Base-by-base conservation (phyloP, 257 asterid genomes). In the Vinca minor region DNA sequence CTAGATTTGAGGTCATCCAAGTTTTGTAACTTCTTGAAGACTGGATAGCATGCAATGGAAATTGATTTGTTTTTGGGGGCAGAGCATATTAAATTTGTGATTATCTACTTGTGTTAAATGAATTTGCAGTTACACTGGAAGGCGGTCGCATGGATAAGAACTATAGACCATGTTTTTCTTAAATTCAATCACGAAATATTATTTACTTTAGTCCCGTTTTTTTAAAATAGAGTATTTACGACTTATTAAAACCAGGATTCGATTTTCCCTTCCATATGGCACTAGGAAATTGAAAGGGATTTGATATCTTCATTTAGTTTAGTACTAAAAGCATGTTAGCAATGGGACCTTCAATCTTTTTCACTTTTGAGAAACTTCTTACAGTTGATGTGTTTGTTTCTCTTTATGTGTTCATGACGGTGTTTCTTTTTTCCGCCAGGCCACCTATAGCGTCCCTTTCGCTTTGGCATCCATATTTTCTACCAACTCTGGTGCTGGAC, bases 391-490 rank as follows among this genome's bases (percentile, higher is more conserved):
- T 23, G 44, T 62, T 26, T 62, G 23, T 39, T 26, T 39, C 26
- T 12, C 17, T 12, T 18, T 17, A 31, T 32, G 7, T 54, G n/a
- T n/a, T n/a, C n/a, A n/a, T n/a, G 50, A 36, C 5, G 4, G n/a
- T 62, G 29, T 65, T 39, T 7, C 26, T 58, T 21, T 47, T 75
- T n/a, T n/a, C n/a, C n/a, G 62, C 63, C 72, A 91, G 98, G 78
- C 72, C 7, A 89, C 97, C 48, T 92, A 39, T 71, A 92, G 96
- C 32, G 71, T 89, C 38, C 98, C 98, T 29, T 93, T 89, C 77
- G 96, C 98, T 73, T 59, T 93, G 69, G 98, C 98, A 41, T 93
- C 98, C 53, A 87, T 89, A 69, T 88, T 82, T 64, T 91, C 96
- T 13, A 83, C 90, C 29, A 62, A 71, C 31, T 78, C 92, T 34